phyloP scores from a whole-genome alignment of 192 early-diverging fungal genomes.

The Coemansia sp. region DNA sequence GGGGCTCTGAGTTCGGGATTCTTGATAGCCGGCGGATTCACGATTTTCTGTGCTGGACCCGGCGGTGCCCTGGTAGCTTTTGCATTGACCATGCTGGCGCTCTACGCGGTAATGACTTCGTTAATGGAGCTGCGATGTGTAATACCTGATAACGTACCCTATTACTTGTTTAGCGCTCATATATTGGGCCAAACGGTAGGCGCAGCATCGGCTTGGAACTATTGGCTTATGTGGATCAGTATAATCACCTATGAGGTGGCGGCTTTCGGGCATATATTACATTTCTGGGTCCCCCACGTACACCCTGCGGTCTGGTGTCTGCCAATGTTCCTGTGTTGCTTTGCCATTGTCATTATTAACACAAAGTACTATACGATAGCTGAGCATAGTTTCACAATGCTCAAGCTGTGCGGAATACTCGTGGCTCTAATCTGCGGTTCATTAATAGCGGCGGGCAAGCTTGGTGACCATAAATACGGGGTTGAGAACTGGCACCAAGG shows the following conservation, averaged over 20 bases:
- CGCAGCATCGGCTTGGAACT: slow-evolving; percentile 23
- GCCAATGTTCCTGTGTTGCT: slow-evolving; percentile 17
- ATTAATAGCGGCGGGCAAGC: slow-evolving; percentile 18
- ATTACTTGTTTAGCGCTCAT: slow-evolving; percentile 27
- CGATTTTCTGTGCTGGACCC: slow-evolving; percentile 27
- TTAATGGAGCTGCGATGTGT: slow-evolving; percentile 27
- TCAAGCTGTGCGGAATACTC: slow-evolving; percentile 19
- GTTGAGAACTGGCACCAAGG: slow-evolving; percentile 26
- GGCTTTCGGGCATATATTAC: slow-evolving; percentile 19
- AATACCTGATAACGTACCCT: slow-evolving; percentile 21
- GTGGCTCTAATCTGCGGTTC: slow-evolving; percentile 21
- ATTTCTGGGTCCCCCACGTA: slow-evolving; percentile 30
- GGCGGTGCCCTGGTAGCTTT: slow-evolving; percentile 26
- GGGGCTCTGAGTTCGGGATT: slow-evolving; percentile 19
- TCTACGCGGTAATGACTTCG: slow-evolving; percentile 33
- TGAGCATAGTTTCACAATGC: slow-evolving; percentile 17
- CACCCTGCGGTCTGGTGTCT: slow-evolving; percentile 24
- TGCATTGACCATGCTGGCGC: not conserved
- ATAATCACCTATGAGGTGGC: slow-evolving; percentile 25
- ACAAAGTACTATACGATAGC: slow-evolving; percentile 20
- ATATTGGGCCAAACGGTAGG: slow-evolving; percentile 23
- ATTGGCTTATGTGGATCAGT: slow-evolving; percentile 30
- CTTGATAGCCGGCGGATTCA: slow-evolving; percentile 23
- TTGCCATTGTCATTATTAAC: slow-evolving; percentile 23
- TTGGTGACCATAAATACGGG: slow-evolving; percentile 31